Percentiles rank a stretch among this genome's conserved stretches.
Conservation (phyloP, 768 basidiomycete species). For the Leccinellum luteum region DNA sequence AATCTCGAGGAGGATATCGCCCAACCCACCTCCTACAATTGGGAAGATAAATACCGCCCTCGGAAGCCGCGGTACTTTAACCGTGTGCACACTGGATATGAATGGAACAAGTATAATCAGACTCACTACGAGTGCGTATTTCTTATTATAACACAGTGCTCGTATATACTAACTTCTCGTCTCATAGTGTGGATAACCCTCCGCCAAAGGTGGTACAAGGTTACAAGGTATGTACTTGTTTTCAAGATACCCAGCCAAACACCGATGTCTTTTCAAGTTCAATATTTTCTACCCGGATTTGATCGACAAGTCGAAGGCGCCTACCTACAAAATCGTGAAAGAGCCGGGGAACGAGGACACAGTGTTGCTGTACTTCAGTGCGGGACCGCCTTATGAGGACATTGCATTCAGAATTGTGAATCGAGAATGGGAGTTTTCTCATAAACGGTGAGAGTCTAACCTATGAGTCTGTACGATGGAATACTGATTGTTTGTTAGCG, state of each 20-base stretch:
- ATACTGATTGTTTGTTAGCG: conserved; percentile 45
- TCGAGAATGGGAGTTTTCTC: conserved; percentile 97
- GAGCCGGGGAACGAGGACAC: conserved; percentile 96
- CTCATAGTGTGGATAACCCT: conserved; percentile 87
- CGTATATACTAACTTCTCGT: conserved; percentile 14
- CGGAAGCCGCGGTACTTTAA: conserved; percentile 99
- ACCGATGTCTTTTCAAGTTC: conserved; percentile 48
- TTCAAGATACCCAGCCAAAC: neutral
- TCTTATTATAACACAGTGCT: neutral
- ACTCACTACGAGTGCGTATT: conserved; percentile 89
- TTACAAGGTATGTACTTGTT: conserved; percentile 66
- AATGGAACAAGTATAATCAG: conserved; percentile 99
- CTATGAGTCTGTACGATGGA: conserved; percentile 9
- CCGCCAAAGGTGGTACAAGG: conserved; percentile 99
- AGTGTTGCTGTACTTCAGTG: conserved; percentile 87
- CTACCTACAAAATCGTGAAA: conserved; percentile 93
- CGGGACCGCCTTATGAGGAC: conserved; percentile 98
- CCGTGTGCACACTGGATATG: conserved; percentile 97
- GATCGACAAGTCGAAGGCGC: conserved; percentile 96
- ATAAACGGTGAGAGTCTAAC: conserved; percentile 67
- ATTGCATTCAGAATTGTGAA: conserved; percentile 98
- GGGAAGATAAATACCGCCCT: conserved; percentile 98
- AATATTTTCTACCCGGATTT: conserved; percentile 99
- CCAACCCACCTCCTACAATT: conserved; percentile 85
- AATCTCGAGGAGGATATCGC: conserved; percentile 88